phyloP scores from a whole-genome alignment of 768 basidiomycete species.

The Lentinula boryana region DNA sequence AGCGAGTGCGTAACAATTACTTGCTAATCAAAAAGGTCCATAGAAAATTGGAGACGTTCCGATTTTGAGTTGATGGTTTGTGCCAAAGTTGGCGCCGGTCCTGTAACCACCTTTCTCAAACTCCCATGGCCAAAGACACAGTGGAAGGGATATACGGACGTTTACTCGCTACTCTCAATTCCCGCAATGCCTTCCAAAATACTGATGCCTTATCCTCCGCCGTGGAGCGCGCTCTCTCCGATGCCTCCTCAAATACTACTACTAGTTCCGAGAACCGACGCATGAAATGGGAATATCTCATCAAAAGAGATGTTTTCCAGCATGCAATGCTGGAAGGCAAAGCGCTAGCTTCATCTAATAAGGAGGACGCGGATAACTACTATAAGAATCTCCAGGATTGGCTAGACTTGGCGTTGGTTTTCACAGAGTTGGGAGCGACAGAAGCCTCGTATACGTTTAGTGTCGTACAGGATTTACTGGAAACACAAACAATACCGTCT shows the following conservation, averaged over 20 bases:
- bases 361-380: constrained; percentile 34
- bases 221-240: not conserved
- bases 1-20: no score
- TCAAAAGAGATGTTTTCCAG: constrained; percentile 66
- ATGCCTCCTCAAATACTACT: not conserved
- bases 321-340: constrained; percentile 68
- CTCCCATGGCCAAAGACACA: not conserved
- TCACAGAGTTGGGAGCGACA: constrained; percentile 73
- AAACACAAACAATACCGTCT: constrained; percentile 78
- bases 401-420: constrained; percentile 69
- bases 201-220: not conserved
- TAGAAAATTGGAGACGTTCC: no score
- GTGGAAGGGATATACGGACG: not conserved
- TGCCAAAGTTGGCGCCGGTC: no score
- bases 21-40: no score
- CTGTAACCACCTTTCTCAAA: no score
- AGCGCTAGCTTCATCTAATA: constrained; percentile 45
- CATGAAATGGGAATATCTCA: constrained; percentile 69
- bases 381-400: constrained; percentile 54
- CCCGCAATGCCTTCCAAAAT: not conserved
- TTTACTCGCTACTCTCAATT: not conserved
- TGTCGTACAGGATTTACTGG: constrained; percentile 75
- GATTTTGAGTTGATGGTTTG: no score
- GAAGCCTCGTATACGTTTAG: constrained; percentile 76
- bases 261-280: constrained; percentile 54